Conservation (phyloP, 495 filamentous ascomycete genomes). For the Tuber microsphaerosporum region DNA sequence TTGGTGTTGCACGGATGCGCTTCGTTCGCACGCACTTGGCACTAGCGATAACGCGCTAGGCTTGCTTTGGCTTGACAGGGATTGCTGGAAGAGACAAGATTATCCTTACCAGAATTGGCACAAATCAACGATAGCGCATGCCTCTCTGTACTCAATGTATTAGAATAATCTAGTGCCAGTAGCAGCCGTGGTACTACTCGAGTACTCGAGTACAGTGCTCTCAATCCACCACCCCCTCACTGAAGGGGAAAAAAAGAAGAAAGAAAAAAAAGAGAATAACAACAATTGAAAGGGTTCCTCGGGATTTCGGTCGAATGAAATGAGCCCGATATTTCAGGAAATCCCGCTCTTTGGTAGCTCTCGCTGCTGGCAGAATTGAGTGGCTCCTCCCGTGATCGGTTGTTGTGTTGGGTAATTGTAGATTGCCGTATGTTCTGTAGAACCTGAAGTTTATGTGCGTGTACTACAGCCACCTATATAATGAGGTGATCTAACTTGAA, state of each 20-base stretch:
- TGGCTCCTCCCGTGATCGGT: not conserved
- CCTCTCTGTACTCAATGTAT: not conserved
- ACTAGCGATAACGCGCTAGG: constrained; percentile 33
- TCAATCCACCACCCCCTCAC: not conserved
- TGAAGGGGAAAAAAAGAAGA: not conserved
- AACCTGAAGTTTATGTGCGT: not conserved
- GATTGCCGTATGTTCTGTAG: not conserved
- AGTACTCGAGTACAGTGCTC: no score
- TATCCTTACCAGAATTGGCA: constrained; percentile 35
- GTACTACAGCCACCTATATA: not conserved
- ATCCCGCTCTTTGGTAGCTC: not conserved
- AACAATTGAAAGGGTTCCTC: not conserved
- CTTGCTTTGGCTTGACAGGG: constrained; percentile 29
- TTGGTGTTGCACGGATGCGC: constrained; percentile 33
- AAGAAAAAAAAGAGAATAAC: not conserved
- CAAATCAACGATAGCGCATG: constrained; percentile 34
- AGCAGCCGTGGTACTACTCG: not conserved
- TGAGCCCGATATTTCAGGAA: not conserved
- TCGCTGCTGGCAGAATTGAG: not conserved
- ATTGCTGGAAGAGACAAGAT: constrained; percentile 33
- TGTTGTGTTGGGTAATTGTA: not conserved
- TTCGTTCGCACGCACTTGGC: constrained; percentile 26
- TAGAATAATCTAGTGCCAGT: not conserved
- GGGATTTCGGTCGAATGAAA: not conserved
- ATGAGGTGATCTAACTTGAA: constrained; percentile 28